Conservation (phyloP, 2,329 filamentous ascomycete species). For the Capronia coronata region DNA sequence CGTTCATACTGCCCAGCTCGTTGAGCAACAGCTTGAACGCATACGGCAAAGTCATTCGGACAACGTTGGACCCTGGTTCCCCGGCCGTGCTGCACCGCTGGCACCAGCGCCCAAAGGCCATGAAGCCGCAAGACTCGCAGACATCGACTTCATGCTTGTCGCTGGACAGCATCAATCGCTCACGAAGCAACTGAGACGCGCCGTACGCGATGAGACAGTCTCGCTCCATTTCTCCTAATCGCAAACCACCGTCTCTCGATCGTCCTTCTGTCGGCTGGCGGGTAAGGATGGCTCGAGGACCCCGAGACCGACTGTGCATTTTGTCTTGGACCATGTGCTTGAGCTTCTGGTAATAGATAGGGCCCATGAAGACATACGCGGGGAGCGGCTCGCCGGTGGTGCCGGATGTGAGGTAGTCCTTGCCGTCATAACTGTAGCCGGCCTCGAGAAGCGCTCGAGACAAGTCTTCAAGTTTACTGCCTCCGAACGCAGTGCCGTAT, state of each 20-base stretch:
- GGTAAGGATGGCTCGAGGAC: constrained; percentile 84
- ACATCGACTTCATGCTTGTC: constrained; percentile 89
- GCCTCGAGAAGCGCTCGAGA: constrained; percentile 73
- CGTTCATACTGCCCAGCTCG: constrained; percentile 96
- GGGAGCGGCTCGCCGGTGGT: constrained; percentile 91
- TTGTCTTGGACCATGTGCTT: constrained; percentile 99
- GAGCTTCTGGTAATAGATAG: constrained; percentile 98
- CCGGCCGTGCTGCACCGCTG: constrained; percentile 59
- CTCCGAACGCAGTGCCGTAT: constrained; percentile 84
- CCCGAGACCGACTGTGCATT: constrained; percentile 92
- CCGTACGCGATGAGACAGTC: constrained; percentile 98
- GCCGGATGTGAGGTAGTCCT: constrained; percentile 91
- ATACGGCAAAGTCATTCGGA: constrained; percentile 94
- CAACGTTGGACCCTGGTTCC: constrained; percentile 72
- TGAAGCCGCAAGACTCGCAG: constrained; percentile 87
- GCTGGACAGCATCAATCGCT: constrained; percentile 88
- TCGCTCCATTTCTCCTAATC: constrained; percentile 96
- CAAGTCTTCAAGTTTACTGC: constrained; percentile 81
- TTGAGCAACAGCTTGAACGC: constrained; percentile 94
- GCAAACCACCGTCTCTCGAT: constrained; percentile 82
- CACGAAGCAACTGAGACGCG: constrained; percentile 81
- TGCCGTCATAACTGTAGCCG: constrained; percentile 94
- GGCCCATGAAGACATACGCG: constrained; percentile 96
- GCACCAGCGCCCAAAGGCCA: constrained; percentile 93
- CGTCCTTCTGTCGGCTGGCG: constrained; percentile 94